phyloP scores from a whole-genome alignment of 2,329 filamentous ascomycete genomes.

The Ophiocordyceps robertsii region DNA sequence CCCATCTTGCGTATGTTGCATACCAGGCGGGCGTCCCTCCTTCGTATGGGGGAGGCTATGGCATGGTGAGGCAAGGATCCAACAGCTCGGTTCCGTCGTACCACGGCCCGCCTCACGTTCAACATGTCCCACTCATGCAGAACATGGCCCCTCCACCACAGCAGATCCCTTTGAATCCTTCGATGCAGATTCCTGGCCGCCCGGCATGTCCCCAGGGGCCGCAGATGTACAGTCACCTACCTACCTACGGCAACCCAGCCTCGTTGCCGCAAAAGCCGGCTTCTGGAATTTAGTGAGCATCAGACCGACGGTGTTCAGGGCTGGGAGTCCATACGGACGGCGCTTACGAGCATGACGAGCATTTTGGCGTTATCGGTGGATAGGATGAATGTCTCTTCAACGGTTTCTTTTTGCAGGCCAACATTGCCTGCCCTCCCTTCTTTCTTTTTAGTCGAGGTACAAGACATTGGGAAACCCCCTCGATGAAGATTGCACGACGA shows the following conservation, averaged over 20 bases:
- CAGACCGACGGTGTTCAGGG: conserved; percentile 10
- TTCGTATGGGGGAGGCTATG: conserved; percentile 35
- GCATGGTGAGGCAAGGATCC: conserved; percentile 43
- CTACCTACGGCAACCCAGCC: conserved; percentile 44
- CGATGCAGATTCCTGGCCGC: conserved; percentile 31
- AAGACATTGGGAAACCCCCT: conserved; percentile 1
- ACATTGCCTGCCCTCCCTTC: neutral
- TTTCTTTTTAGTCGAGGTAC: conserved; percentile 2
- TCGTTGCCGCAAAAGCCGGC: conserved; percentile 46
- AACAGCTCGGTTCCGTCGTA: conserved; percentile 40
- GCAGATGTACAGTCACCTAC: conserved; percentile 38
- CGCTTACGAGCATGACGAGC: conserved; percentile 21
- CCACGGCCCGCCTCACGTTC: conserved; percentile 21
- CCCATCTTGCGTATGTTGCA: conserved; percentile 34
- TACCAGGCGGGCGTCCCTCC: conserved; percentile 33
- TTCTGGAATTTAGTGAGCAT: conserved; percentile 29
- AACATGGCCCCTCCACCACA: conserved; percentile 24
- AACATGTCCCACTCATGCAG: conserved; percentile 27
- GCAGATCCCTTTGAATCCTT: conserved; percentile 28
- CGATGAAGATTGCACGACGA: conserved; percentile 10
- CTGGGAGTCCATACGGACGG: conserved; percentile 11
- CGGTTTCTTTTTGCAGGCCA: conserved; percentile 11
- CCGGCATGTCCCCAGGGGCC: conserved; percentile 28
- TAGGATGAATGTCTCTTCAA: conserved; percentile 19
- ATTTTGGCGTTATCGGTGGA: conserved; percentile 26